phyloP scores from a whole-genome alignment of 495 filamentous ascomycete genomes.

The Oleoguttula mirabilis region DNA sequence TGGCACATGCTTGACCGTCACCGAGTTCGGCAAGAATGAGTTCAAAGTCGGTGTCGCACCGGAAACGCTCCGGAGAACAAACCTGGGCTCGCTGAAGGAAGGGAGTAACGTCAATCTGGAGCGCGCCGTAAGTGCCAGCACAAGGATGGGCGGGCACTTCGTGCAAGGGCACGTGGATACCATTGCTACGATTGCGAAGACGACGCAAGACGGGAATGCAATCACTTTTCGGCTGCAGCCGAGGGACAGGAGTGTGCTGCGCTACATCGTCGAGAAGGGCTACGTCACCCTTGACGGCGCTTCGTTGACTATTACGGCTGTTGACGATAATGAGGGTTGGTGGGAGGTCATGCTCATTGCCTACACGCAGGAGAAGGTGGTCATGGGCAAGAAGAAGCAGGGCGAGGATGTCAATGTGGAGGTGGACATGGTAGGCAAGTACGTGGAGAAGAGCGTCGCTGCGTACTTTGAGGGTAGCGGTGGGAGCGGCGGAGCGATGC shows the following conservation, averaged over 20 bases:
- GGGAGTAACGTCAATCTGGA: conserved; percentile 73
- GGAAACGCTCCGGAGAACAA: conserved; percentile 92
- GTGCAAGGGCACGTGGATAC: conserved; percentile 95
- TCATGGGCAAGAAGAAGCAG: conserved; percentile 65
- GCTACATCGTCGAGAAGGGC: conserved; percentile 91
- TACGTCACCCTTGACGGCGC: conserved; percentile 95
- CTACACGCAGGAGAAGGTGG: conserved; percentile 92
- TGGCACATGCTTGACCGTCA: conserved; percentile 90
- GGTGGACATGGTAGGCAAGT: conserved; percentile 97
- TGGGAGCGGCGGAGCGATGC: conserved; percentile 46
- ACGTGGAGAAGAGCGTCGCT: conserved; percentile 86
- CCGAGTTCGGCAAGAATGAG: conserved; percentile 48
- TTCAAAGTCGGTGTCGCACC: conserved; percentile 96
- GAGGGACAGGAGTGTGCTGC: conserved; percentile 49
- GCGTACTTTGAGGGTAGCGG: conserved; percentile 49
- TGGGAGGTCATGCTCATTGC: conserved; percentile 98
- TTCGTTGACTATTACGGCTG: conserved; percentile 79
- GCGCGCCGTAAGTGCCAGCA: conserved; percentile 73
- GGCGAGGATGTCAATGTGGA: conserved; percentile 91
- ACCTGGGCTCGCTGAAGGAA: conserved; percentile 58
- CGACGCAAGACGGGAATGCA: conserved; percentile 73
- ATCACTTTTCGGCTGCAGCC: conserved; percentile 74
- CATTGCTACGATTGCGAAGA: conserved; percentile 55
- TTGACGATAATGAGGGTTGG: conserved; percentile 57
- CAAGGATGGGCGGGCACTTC: conserved; percentile 81